Percentiles rank a stretch among this genome's conserved stretches.
Conservation (phyloP, 2,329 filamentous ascomycete species). For the Aspergillus sp. region DNA sequence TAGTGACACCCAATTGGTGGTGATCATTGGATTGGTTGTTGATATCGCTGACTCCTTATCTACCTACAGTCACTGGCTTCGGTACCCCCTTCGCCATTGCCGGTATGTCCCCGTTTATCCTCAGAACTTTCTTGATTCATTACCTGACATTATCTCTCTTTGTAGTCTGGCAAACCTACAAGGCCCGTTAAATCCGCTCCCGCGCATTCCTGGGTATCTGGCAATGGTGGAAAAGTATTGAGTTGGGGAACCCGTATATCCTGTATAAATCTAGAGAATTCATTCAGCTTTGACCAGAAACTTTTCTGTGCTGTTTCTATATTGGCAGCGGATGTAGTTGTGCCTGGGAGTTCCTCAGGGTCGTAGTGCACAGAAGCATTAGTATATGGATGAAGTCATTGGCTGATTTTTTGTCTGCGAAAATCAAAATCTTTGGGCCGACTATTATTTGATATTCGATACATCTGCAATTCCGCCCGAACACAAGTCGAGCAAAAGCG, state of each 20-base stretch:
- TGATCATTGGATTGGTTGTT: neutral
- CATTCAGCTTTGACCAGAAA: constrained; percentile 23
- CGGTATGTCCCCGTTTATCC: constrained; percentile 49
- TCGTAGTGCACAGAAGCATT: constrained; percentile 22
- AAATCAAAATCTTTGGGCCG: constrained; percentile 41
- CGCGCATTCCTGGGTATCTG: constrained; percentile 18
- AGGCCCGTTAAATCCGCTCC: constrained; percentile 50
- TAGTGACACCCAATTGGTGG: constrained; percentile 29
- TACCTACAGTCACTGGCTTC: constrained; percentile 56
- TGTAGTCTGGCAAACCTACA: constrained; percentile 67
- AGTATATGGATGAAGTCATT: constrained; percentile 47
- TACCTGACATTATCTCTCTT: constrained; percentile 23
- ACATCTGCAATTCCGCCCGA: constrained; percentile 6
- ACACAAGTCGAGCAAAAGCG: constrained; percentile 11
- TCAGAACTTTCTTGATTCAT: neutral
- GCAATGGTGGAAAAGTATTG: constrained; percentile 22
- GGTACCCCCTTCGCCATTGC: constrained; percentile 62
- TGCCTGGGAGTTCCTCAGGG: constrained; percentile 15
- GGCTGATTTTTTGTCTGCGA: constrained; percentile 35
- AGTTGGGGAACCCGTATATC: constrained; percentile 30
- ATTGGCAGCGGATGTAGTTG: constrained; percentile 9
- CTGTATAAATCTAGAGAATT: constrained; percentile 43
- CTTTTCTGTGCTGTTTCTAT: neutral
- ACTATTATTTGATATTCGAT: constrained; percentile 24
- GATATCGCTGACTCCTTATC: constrained; percentile 37